Evolutionary conservation across 2,329 filamentous ascomycete species (phyloP).

Genomic region (Aspergillus sp.): DNA sequence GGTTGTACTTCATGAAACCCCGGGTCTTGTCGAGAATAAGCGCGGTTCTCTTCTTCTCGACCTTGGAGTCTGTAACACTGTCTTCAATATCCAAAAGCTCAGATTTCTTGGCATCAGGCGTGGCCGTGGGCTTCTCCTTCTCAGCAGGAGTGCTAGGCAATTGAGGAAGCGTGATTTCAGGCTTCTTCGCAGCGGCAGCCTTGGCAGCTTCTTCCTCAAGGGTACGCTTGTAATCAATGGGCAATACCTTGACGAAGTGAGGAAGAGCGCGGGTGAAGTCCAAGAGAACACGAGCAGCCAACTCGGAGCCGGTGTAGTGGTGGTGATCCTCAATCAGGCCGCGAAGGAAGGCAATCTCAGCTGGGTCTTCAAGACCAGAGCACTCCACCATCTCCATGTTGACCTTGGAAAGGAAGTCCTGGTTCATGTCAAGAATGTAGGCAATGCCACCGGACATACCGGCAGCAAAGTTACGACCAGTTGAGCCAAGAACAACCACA

Average conservation of each 20-base stretch:
- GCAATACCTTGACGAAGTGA: constrained; percentile 89
- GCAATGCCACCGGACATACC: constrained; percentile 99
- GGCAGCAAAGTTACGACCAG: constrained; percentile 94
- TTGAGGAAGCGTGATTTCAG: constrained; percentile 76
- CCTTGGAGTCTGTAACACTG: constrained; percentile 77
- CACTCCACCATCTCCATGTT: constrained; percentile 98
- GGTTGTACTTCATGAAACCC: constrained; percentile 96
- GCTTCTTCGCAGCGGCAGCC: constrained; percentile 79
- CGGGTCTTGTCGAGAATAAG: constrained; percentile 96
- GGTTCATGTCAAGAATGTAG: constrained; percentile 85
- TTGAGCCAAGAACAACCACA: constrained; percentile 79
- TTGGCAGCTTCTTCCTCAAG: constrained; percentile 82
- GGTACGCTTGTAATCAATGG: constrained; percentile 94
- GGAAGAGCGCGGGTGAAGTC: constrained; percentile 91
- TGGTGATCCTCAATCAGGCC: constrained; percentile 95
- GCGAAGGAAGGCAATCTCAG: constrained; percentile 86
- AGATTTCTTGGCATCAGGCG: constrained; percentile 64
- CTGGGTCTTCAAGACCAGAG: constrained; percentile 75
- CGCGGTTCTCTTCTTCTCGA: constrained; percentile 85
- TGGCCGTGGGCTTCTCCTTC: constrained; percentile 57
- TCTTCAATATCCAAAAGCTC: constrained; percentile 87
- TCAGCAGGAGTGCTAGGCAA: constrained; percentile 62
- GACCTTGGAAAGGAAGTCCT: constrained; percentile 88
- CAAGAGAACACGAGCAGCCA: constrained; percentile 87
- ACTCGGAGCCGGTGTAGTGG: constrained; percentile 95